These are phyloP conservation scores for Zangia roseola DNA, from an alignment of 768 basidiomycete species.

Conservation along the genomic window DNA sequence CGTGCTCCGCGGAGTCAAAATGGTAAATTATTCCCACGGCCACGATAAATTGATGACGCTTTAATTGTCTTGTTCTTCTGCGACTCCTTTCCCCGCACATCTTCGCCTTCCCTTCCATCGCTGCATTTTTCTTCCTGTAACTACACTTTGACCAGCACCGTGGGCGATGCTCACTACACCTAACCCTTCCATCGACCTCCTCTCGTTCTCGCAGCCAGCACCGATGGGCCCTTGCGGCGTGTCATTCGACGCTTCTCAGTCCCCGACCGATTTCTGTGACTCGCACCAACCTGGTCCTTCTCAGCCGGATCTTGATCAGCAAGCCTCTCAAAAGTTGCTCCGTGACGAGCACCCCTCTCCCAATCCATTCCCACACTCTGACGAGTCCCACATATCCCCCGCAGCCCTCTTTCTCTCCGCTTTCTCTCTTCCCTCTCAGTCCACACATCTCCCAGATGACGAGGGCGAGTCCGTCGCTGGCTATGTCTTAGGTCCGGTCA, in stretches of 20 bases:
- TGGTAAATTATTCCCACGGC: slow-evolving; percentile 12
- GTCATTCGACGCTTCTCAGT: slow-evolving; percentile 2
- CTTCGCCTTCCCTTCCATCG: not conserved
- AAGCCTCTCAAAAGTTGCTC: slow-evolving; percentile 16
- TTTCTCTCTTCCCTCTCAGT: slow-evolving; percentile 45
- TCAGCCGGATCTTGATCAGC: slow-evolving; percentile 30
- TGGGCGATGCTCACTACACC: slow-evolving; percentile 5
- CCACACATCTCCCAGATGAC: slow-evolving; percentile 50
- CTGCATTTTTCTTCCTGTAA: not conserved
- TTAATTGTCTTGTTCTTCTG: slow-evolving; percentile 6
- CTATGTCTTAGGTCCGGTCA: slow-evolving; percentile 71
- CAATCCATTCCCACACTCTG: slow-evolving; percentile 9
- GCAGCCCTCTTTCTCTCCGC: slow-evolving; percentile 74
- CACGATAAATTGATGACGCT: slow-evolving; percentile 21
- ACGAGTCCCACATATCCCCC: slow-evolving; percentile 46
- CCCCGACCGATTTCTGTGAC: slow-evolving; percentile 1
- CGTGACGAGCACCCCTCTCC: not conserved
- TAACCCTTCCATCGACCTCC: not conserved
- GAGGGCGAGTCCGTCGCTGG: slow-evolving; percentile 68
- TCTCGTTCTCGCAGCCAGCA: slow-evolving; percentile 13
- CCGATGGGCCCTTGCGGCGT: no score
- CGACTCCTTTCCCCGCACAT: slow-evolving; percentile 19
- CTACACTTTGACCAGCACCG: slow-evolving; percentile 1
- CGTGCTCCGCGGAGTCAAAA: not conserved
- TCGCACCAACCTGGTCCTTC: slow-evolving; percentile 1